phyloP scores from a whole-genome alignment of 208 protist species.

The Leishmania arabica region DNA sequence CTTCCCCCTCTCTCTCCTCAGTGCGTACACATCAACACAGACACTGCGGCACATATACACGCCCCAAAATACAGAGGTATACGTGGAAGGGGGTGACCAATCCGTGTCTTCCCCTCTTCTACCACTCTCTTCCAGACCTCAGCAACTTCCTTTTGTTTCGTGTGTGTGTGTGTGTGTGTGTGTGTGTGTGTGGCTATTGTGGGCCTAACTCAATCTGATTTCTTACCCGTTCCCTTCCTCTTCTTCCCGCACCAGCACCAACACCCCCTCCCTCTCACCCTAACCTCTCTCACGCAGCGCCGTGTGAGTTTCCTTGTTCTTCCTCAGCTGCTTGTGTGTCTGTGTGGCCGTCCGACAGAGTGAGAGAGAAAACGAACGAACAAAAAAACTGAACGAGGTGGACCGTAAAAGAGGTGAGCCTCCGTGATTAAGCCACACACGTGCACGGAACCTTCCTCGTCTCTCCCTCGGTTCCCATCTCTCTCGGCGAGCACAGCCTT shows the following conservation, averaged over 20 bases:
- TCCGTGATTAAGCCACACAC: not conserved
- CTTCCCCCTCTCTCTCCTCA: not conserved
- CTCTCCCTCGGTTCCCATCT: not conserved
- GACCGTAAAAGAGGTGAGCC: not conserved
- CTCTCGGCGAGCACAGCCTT: not conserved
- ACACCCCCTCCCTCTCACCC: too few species aligned
- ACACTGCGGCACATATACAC: too few species aligned
- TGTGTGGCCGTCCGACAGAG: not conserved
- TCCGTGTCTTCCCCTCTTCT: not conserved
- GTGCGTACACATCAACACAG: not conserved
- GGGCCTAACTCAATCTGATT: too few species aligned
- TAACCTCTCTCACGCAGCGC: too few species aligned
- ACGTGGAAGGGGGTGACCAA: too few species aligned
- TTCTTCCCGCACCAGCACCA: too few species aligned
- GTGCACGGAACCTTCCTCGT: not conserved
- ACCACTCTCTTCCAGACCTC: too few species aligned
- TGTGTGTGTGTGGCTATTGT: not conserved
- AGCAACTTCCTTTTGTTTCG: not conserved
- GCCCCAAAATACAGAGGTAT: too few species aligned
- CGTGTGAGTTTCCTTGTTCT: too few species aligned
- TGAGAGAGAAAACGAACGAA: not conserved
- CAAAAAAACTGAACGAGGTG: not conserved
- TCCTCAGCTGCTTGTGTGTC: not conserved
- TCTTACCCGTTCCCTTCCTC: too few species aligned
- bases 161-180: not conserved